These are phyloP conservation scores for Micromonas pusilla DNA, from an alignment of 139 green algal species.

Conservation along the genomic window DNA sequence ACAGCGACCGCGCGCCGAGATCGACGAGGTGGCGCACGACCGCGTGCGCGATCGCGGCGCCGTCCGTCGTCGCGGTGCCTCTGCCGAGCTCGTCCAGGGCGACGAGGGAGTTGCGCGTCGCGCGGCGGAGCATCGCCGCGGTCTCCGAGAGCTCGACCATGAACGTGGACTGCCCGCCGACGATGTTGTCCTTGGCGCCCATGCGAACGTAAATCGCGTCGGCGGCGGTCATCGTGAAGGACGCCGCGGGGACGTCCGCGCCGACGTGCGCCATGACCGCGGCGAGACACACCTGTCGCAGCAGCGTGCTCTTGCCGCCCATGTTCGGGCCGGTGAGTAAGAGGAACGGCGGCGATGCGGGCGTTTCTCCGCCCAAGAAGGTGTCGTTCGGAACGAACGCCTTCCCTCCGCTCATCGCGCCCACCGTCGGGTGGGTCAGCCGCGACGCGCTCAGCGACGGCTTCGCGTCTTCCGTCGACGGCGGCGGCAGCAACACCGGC, in stretches of 20 bases:
- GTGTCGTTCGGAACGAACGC: slow-evolving; percentile 91
- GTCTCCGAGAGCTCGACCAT: slow-evolving; percentile 94
- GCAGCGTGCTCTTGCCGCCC: slow-evolving; percentile 92
- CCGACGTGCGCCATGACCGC: slow-evolving; percentile 60
- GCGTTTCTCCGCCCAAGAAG: slow-evolving; percentile 50
- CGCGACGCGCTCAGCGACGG: neutral
- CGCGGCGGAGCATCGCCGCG: slow-evolving; percentile 63
- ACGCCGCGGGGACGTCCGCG: slow-evolving; percentile 75
- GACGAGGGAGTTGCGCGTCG: slow-evolving; percentile 63
- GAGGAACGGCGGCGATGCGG: slow-evolving; percentile 32
- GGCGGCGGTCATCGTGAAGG: slow-evolving; percentile 56
- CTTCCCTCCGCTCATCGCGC: neutral
- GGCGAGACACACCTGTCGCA: slow-evolving; percentile 63
- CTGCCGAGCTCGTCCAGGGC: slow-evolving; percentile 93
- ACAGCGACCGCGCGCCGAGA: slow-evolving; percentile 68
- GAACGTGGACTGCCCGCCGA: slow-evolving; percentile 89
- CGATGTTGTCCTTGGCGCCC: slow-evolving; percentile 83
- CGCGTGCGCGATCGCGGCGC: slow-evolving; percentile 82
- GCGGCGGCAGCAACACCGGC: neutral
- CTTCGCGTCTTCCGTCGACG: neutral
- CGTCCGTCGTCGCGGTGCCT: slow-evolving; percentile 92
- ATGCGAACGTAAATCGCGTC: slow-evolving; percentile 94
- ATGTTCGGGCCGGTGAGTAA: slow-evolving; percentile 89
- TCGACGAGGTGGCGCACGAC: slow-evolving; percentile 75
- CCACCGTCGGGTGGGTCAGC: neutral